A percentile compares a stretch with the other conserved stretches of the same genome.
These are phyloP conservation scores for Phialocephala sp. DNA, from an alignment of 2,329 filamentous ascomycete species.

Conservation along the genomic window DNA sequence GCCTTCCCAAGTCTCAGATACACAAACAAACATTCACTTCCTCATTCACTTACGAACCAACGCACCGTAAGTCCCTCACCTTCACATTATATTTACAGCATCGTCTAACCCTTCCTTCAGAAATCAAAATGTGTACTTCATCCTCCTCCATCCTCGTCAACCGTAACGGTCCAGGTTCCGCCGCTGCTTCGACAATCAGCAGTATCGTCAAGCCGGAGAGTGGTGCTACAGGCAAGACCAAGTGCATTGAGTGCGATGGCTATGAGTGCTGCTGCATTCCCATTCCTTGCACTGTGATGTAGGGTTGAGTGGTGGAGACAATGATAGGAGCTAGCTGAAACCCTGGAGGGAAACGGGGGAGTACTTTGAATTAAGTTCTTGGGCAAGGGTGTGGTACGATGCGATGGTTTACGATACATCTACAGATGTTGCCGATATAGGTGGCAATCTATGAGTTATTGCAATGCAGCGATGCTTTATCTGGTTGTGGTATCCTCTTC, in stretches of 20 bases:
- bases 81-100: background rate
- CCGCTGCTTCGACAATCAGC: slow-evolving; percentile 55
- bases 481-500: background rate
- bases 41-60: background rate
- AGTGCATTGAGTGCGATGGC: slow-evolving; percentile 57
- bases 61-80: background rate
- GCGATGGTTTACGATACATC: background rate
- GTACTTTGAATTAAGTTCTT: background rate
- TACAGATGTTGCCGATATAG: background rate
- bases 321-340: background rate
- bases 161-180: slow-evolving; percentile 54
- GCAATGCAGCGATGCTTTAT: background rate
- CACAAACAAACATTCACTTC: background rate
- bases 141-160: slow-evolving; percentile 45
- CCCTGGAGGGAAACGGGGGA: background rate
- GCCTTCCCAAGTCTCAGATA: background rate
- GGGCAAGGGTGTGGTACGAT: background rate
- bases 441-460: background rate
- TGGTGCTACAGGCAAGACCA: slow-evolving; percentile 49
- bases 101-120: background rate
- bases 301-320: slow-evolving; percentile 7
- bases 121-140: slow-evolving; percentile 42
- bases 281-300: slow-evolving; percentile 58
- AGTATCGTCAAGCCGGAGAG: slow-evolving; percentile 57
- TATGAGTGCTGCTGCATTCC: slow-evolving; percentile 61